Percentiles rank a stretch among this genome's conserved stretches.
phyloP scores from a whole-genome alignment of 805 yeast genomes.

The Teunomyces barrocoloradensis region DNA sequence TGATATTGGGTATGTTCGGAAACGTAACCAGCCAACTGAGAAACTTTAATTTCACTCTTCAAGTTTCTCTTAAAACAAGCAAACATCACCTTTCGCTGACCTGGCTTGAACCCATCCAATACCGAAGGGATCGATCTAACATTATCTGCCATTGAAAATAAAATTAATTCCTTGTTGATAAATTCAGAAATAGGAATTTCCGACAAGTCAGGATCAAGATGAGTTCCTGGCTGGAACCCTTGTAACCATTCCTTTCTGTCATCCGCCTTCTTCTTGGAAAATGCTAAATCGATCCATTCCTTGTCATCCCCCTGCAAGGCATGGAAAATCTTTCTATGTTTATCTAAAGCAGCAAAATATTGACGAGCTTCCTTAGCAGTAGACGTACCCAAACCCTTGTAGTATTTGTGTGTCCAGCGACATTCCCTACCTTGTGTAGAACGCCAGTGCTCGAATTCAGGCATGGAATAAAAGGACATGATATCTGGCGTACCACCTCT shows the following conservation, averaged over 20 bases:
- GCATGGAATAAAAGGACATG: constrained; percentile 87
- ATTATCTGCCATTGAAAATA: constrained; percentile 96
- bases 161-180: constrained; percentile 89
- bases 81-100: constrained; percentile 89
- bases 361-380: constrained; percentile 78
- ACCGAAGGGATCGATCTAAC: constrained; percentile 92
- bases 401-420: constrained; percentile 91
- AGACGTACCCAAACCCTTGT: constrained; percentile 98
- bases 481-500: constrained; percentile 51
- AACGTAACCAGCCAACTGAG: constrained; percentile 86
- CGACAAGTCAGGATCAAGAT: constrained; percentile 70
- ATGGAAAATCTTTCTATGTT: constrained; percentile 82
- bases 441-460: constrained; percentile 94
- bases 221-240: constrained; percentile 88
- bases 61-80: constrained; percentile 84
- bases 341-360: constrained; percentile 81
- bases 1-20: constrained; percentile 90
- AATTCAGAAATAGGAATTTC: constrained; percentile 90
- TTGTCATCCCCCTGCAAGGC: constrained; percentile 76
- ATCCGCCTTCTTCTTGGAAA: constrained; percentile 92
- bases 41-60: constrained; percentile 77
- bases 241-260: constrained; percentile 97
- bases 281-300: constrained; percentile 82
- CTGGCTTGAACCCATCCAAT: constrained; percentile 94
- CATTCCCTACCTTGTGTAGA: constrained; percentile 70